Evolutionary conservation across 1,139 yeast genomes (phyloP), one percentile per base, ranked within the genome.

Genomic region (Nakaseomyces uthaithaninus): DNA sequence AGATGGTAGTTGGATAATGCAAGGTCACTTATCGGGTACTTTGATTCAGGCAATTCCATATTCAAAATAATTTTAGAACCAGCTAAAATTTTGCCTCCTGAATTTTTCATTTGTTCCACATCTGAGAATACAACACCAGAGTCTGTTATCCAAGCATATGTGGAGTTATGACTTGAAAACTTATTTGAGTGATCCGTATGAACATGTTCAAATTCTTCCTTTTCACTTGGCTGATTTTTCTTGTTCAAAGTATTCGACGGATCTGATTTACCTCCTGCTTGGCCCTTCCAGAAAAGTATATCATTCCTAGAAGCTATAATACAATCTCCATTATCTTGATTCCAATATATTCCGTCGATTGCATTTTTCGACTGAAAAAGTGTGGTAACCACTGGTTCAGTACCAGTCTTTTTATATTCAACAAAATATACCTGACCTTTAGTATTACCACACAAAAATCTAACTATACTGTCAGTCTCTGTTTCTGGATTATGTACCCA

Each of bases 1-100:
- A 77, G 51, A 52, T 78, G 82, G 51, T 71, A 79, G 37, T 70
- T 67, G 0, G 82, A 69, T 14, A 78, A 51, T 2, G 69, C 51
- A 3, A 74, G 51, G 7, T 72, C 65, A 36, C 60, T 60, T 17
- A 70, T 60, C 23, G 52, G 50, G 35, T 59, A 59, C 1, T 53
- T 46, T 0, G 64, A 54, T 5, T 55, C 55, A 1, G 69, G 66
- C 4, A 69, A 51, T 48, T 69, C 73, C 31, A 63, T 51, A 24
- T 62, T 61, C 16, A 73, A 54, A 18, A 69, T 45, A 19, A 72
- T 59, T 41, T 66, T 69, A 6, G 72, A 62, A 40, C 43, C 52
- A 44, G 42, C 54, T 34, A 46, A 51, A 19, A 53, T 52, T 45
- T 43, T 49, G 3, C 33, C 27, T 6, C 40, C 27, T 7, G 42